phyloP scores from a whole-genome alignment of 257 asterid genomes.

The Gentiana macrophylla region DNA sequence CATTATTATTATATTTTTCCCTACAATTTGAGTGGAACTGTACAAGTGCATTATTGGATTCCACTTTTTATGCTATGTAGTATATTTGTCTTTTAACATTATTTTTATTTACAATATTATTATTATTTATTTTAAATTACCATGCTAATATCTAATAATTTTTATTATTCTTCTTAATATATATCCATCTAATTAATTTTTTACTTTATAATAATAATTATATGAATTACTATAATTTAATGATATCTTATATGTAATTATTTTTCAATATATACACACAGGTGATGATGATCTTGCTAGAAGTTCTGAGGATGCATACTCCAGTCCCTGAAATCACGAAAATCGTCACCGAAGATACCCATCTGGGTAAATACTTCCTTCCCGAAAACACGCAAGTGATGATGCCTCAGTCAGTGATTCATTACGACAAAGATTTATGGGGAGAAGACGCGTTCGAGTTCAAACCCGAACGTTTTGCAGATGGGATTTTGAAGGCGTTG shows the following conservation, averaged over 20 bases:
- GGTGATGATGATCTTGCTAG: conserved; percentile 41
- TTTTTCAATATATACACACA: no score
- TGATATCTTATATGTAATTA: no score
- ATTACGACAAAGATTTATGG: conserved; percentile 29
- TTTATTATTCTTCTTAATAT: background rate
- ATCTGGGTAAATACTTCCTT: conserved; percentile 24
- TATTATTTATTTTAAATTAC: no score
- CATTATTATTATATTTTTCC: no score
- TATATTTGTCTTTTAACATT: no score
- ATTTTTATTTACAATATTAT: no score
- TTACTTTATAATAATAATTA: background rate
- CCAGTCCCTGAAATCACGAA: conserved; percentile 24
- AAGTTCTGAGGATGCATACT: conserved; percentile 41
- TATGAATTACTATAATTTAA: no score
- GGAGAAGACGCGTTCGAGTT: conserved; percentile 34
- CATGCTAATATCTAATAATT: no score
- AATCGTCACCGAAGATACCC: conserved; percentile 22
- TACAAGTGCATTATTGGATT: no score
- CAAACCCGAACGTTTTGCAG: conserved; percentile 34
- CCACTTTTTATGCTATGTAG: no score
- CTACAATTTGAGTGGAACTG: no score
- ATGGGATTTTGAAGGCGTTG: conserved; percentile 35
- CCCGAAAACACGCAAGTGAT: conserved; percentile 27
- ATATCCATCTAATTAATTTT: no score
- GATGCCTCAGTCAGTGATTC: conserved; percentile 27